Evolutionary conservation across 768 basidiomycete species (phyloP).

Genomic region (Suillus americanus): DNA sequence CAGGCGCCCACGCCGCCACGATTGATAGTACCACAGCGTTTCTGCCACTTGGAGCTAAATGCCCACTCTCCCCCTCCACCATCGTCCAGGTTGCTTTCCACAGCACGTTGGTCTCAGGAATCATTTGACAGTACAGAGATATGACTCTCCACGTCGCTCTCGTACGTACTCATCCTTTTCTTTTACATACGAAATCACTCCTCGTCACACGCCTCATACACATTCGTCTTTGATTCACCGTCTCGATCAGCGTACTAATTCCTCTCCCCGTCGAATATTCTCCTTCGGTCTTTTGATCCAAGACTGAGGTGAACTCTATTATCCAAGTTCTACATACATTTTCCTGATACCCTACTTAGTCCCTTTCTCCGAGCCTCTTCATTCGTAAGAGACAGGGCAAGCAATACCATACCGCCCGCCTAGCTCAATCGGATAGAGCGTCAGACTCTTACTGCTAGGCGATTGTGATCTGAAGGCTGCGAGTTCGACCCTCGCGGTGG

Average conservation of each 20-base stretch:
- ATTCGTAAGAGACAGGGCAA: background rate
- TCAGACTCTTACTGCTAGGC: conserved; percentile 44
- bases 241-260: too few relatives aligned
- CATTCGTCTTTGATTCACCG: too few relatives aligned
- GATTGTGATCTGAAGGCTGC: conserved; percentile 69
- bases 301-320: too few relatives aligned
- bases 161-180: too few relatives aligned
- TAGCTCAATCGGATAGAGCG: conserved; percentile 57
- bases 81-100: background rate
- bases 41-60: background rate
- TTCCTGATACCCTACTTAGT: too few relatives aligned
- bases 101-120: background rate
- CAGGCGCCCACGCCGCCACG: background rate
- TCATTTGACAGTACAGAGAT: background rate
- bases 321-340: too few relatives aligned
- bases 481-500: conserved; percentile 76
- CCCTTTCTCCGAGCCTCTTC: too few relatives aligned
- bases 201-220: too few relatives aligned
- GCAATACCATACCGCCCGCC: conserved; percentile 31
- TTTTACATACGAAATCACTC: too few relatives aligned
- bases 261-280: too few relatives aligned
- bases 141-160: too few relatives aligned
- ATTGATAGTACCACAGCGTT: background rate
- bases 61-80: background rate
- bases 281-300: too few relatives aligned